These are phyloP conservation scores for Inga laurina DNA, from an alignment of 306 rosid genomes.

Conservation along the genomic window DNA sequence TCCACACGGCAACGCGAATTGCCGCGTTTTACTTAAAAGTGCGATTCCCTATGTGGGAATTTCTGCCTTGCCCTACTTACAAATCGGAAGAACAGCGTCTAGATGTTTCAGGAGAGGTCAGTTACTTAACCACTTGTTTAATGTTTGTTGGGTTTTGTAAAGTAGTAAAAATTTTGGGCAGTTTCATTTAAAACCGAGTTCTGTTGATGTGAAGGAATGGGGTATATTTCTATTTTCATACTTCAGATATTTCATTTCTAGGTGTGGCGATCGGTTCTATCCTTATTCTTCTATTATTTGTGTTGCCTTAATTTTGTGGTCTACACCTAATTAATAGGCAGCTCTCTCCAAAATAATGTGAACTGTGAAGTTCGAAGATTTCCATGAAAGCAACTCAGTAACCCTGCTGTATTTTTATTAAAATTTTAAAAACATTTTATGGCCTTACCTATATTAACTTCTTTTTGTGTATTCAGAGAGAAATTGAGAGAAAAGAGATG, in stretches of 20 bases:
- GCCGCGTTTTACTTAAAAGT: constrained; percentile 39
- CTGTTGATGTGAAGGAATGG: not conserved
- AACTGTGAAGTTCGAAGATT: not conserved
- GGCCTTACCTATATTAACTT: not conserved
- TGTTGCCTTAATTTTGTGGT: not conserved
- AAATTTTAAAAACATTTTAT: not conserved
- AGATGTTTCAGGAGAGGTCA: constrained; percentile 53
- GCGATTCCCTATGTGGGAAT: constrained; percentile 38
- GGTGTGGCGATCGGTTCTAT: not conserved
- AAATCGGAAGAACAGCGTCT: constrained; percentile 33
- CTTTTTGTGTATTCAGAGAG: not conserved
- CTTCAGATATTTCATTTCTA: constrained; percentile 4
- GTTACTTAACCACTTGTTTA: constrained; percentile 22
- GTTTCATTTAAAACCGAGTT: not conserved
- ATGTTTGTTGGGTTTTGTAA: not conserved
- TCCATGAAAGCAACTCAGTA: not conserved
- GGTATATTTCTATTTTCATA: not conserved
- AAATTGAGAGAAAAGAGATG: not conserved
- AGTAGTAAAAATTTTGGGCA: not conserved
- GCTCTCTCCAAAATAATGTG: constrained; percentile 1
- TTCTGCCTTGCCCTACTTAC: constrained; percentile 54
- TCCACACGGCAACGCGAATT: constrained; percentile 42
- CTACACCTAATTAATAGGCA: not conserved
- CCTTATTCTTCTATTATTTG: not conserved
- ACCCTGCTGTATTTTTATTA: not conserved